Conservation (phyloP, 495 filamentous ascomycete genomes). For the Tirmania nivea region DNA sequence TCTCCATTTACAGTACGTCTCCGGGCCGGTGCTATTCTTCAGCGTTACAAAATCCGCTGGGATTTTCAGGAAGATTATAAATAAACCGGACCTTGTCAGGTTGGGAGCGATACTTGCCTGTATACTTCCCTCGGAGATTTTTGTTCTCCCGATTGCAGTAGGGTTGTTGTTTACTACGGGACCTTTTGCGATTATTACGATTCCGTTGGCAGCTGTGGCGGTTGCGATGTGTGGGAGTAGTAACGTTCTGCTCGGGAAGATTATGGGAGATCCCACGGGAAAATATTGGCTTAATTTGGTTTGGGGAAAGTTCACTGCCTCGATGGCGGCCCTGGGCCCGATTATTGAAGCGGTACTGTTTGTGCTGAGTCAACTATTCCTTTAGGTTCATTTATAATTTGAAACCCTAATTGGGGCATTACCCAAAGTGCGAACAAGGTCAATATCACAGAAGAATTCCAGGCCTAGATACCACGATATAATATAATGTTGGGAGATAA, state of each 20-base stretch:
- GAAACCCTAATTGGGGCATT: no score
- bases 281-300: background rate
- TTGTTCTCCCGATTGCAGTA: background rate
- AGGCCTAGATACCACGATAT: no score
- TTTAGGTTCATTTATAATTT: no score
- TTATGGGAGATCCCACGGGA: constrained; percentile 1
- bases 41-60: background rate
- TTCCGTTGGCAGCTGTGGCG: background rate
- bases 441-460: no score
- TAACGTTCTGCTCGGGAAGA: background rate
- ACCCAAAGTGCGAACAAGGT: no score
- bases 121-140: background rate
- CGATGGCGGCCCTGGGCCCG: background rate
- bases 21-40: background rate
- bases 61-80: background rate
- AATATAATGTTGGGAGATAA: no score
- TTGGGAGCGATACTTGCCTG: background rate
- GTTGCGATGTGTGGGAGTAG: background rate
- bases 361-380: no score
- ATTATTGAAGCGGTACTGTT: background rate
- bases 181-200: background rate
- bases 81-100: background rate
- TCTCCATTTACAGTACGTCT: background rate
- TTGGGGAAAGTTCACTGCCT: background rate
- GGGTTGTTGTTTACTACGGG: background rate